These are phyloP conservation scores for Pythium sp. DNA, from an alignment of 352 stramenopile genomes.

Conservation along the genomic window DNA sequence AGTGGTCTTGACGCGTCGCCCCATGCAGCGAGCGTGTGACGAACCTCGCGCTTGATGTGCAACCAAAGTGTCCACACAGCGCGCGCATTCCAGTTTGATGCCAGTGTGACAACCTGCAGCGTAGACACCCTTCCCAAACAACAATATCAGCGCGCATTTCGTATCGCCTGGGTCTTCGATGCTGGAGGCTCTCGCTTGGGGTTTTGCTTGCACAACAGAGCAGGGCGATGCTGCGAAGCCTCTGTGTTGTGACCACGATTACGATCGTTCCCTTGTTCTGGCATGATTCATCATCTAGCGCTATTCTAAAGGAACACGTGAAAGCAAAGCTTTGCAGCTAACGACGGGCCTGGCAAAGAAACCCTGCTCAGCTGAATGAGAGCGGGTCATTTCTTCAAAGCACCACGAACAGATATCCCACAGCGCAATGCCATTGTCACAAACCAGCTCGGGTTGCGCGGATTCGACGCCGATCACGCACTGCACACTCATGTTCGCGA, in stretches of 20 bases:
- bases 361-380: too few relatives aligned
- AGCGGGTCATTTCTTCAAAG: too few relatives aligned
- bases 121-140: not conserved
- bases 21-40: not conserved
- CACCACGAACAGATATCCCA: too few relatives aligned
- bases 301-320: too few relatives aligned
- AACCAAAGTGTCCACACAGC: not conserved
- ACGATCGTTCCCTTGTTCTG: not conserved
- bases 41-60: not conserved
- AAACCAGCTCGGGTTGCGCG: too few relatives aligned
- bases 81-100: not conserved
- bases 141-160: not conserved
- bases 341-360: too few relatives aligned
- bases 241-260: not conserved
- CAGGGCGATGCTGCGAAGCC: not conserved
- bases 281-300: not conserved
- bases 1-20: not conserved
- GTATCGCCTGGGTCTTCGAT: not conserved
- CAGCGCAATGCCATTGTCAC: too few relatives aligned
- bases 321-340: too few relatives aligned
- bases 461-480: not conserved
- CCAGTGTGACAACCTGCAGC: not conserved
- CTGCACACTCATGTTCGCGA: not conserved
- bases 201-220: not conserved
- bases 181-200: not conserved